A percentile compares a stretch with the other conserved stretches of the same genome.
Evolutionary conservation across 208 protist species (phyloP).

Genomic region (Trypanosoma melophagium): DNA sequence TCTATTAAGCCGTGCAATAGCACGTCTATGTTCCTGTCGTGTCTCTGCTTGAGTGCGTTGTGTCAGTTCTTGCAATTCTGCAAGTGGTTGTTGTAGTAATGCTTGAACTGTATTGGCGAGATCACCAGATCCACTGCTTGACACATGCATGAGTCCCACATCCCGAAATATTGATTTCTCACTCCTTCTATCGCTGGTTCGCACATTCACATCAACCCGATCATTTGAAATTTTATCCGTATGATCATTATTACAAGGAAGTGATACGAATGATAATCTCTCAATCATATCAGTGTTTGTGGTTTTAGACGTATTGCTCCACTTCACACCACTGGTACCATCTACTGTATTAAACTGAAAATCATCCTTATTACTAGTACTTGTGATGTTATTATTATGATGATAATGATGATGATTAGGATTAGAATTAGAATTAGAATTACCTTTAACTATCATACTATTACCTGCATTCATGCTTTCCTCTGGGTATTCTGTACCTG

Average conservation of each 20-base stretch:
- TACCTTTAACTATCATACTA: background rate
- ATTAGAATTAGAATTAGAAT: background rate
- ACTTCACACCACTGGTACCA: background rate
- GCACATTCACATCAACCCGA: no score
- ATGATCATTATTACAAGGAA: background rate
- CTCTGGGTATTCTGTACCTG: constrained; percentile 14
- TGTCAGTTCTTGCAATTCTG: constrained; percentile 9
- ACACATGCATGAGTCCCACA: background rate
- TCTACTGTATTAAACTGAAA: no score
- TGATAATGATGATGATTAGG: background rate
- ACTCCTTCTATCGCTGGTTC: no score
- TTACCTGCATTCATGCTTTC: background rate
- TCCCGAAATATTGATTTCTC: background rate
- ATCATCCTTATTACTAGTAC: background rate
- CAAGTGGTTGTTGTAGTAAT: constrained; percentile 14
- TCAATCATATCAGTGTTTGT: background rate
- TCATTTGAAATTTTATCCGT: no score
- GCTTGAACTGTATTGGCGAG: constrained; percentile 7
- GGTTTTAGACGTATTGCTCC: background rate
- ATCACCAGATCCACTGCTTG: background rate
- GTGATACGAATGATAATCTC: background rate
- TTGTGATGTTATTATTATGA: background rate
- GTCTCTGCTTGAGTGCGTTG: constrained; percentile 6
- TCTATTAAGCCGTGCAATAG: constrained; percentile 4
- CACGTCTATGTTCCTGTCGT: background rate